Base-by-base conservation (phyloP, 345 rosid species). In the Eutrema heterophyllum region DNA sequence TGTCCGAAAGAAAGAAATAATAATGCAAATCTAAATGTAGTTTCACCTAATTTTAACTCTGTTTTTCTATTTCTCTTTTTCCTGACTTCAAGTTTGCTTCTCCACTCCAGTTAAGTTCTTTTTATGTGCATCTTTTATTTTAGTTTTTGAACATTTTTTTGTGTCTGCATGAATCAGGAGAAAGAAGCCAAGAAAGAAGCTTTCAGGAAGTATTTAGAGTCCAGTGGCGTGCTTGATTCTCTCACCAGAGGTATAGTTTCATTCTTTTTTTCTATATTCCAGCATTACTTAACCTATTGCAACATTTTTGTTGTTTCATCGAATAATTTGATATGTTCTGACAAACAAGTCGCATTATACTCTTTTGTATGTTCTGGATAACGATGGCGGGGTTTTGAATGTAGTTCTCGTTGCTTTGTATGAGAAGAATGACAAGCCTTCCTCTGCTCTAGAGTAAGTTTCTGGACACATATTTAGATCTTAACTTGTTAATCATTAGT, bases 151-250 rank as follows among this genome's bases (percentile, higher is more conserved):
- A 29, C 11, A 21, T 24, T 29, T 6, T 33, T 29, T 9, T 32
- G 50, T 26, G 41, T 78, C 7, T 35, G 15, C 18, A 5, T 40
- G 26, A 64, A 69, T 56, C 71, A 90, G 97, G 98, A 92, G 78
- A 95, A 89, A 75, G 97, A 94, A 48, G 93, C 83, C 1, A 91
- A 94, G 84, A 94, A 91, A 78, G 97, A 95, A 84, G 86, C 92
- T 35, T 95, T 86, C 58, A 86, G 94, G 83, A 95, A 90, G 81
- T 90, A 88, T 71, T 83, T 92, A 63, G 98, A 90, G 52, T 87
- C 94, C 9, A 83, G 86, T 78, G 96, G 98, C 40, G 94, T 85
- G 78, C 80, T 88, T 73, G 92, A 92, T 82, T 79, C 89, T 75
- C 94, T 92, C 72, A 92, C 93, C 74, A 88, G 87, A 84, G 97